phyloP scores from a whole-genome alignment of 768 basidiomycete genomes.

The Suillus placidus region DNA sequence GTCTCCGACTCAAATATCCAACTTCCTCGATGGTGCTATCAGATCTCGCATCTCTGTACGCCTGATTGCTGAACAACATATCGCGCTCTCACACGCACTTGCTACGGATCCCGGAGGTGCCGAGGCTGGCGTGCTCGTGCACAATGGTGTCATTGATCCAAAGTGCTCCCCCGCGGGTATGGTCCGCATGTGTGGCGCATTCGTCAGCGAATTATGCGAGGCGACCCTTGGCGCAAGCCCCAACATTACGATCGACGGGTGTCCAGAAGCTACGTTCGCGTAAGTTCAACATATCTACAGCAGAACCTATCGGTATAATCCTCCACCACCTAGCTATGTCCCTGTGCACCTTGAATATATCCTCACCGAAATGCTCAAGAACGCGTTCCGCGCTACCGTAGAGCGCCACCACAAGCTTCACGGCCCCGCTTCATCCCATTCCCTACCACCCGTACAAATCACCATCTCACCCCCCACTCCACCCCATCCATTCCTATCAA shows the following conservation, averaged over 20 bases:
- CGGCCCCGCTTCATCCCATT: conserved; percentile 35
- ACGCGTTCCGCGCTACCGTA: conserved; percentile 87
- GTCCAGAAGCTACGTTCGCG: conserved; percentile 74
- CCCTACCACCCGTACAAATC: conserved; percentile 65
- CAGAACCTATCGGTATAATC: neutral
- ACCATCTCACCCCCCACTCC: conserved; percentile 64
- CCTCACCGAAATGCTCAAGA: conserved; percentile 88
- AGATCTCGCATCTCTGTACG: conserved; percentile 86
- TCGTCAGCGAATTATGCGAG: conserved; percentile 81
- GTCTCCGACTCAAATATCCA: conserved; percentile 75
- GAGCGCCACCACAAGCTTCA: conserved; percentile 62
- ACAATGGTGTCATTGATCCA: conserved; percentile 76
- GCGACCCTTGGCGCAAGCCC: conserved; percentile 80
- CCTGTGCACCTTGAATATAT: conserved; percentile 93
- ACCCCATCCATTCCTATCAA: conserved; percentile 58
- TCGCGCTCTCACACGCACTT: conserved; percentile 75
- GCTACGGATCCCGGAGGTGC: conserved; percentile 31
- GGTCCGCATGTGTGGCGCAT: conserved; percentile 81
- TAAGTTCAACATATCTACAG: conserved; percentile 41
- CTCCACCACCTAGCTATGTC: conserved; percentile 60
- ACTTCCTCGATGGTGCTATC: conserved; percentile 83
- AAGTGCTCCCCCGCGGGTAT: conserved; percentile 71
- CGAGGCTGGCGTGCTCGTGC: conserved; percentile 32
- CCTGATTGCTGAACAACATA: conserved; percentile 89
- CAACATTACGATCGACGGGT: conserved; percentile 68